Evolutionary conservation across 768 basidiomycete species (phyloP), one percentile per base, ranked within the genome.

Genomic region (Peribolospora kevripleyi): DNA sequence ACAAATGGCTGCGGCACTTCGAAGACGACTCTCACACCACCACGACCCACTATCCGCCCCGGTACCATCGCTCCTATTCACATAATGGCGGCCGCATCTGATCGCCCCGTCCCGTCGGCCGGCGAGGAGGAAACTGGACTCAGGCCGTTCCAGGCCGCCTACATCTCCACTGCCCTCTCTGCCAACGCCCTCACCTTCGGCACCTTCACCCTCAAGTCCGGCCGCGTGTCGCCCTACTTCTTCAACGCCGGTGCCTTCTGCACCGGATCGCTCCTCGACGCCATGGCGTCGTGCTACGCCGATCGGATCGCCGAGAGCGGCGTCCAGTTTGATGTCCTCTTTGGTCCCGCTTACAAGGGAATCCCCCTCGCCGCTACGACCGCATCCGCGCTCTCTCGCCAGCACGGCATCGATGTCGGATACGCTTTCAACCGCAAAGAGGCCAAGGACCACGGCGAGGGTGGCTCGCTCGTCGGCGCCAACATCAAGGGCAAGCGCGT

Each of bases 341-440:
- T 97, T 61, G 91, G 91, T 0, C 91, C 91, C 0, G 90, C 91
- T 3, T 97, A 97, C 72, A 97, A 97, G 70, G 91, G 87, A 37
- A 97, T 97, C 64, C 76, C 88, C 0, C 78, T 98, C 52, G 90
- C 88, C 0, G 82, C 90, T 0, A 75, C 81, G 42, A 84, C 90
- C 3, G 73, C 82, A 3, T 73, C 90, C 14, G 73, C 80, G 25
- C 73, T 98, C 42, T 74, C 79, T 55, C 74, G 80, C 9, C 72
- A 76, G 50, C 72, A 84, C 63, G 68, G 70, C 4, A 72, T 77
- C 46, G 70, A 75, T 42, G 77, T 88, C 39, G 85, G 83, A 0
- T 85, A 84, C 60, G 81, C 82, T 25, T 93, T 88, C 62, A 88
- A 95, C 65, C 76, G 91, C 50, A 98, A 98, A 68, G 91, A 98